phyloP scores from a whole-genome alignment of 1,284 basidiomycete genomes.

The Neotropicomus parvogracilis region DNA sequence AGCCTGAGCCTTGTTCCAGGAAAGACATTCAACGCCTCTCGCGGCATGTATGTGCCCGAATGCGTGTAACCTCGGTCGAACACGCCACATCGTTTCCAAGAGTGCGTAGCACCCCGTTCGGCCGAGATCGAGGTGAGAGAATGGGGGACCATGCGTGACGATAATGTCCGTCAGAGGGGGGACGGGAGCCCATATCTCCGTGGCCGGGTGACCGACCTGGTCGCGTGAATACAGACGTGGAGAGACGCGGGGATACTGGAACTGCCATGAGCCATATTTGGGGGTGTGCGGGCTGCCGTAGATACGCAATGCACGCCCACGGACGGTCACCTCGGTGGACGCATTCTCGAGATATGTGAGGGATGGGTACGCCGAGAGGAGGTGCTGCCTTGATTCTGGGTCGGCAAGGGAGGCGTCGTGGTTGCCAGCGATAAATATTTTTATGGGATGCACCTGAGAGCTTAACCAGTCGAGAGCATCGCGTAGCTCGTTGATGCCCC shows the following conservation, averaged over 20 bases:
- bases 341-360: slow-evolving; percentile 12
- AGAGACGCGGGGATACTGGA: slow-evolving; percentile 10
- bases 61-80: slow-evolving; percentile 37
- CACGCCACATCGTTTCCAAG: slow-evolving; percentile 31
- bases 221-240: neutral
- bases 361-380: slow-evolving; percentile 4
- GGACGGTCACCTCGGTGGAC: slow-evolving; percentile 9
- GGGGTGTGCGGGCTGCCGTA: slow-evolving; percentile 23
- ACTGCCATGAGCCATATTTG: slow-evolving; percentile 10
- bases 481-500: slow-evolving; percentile 2
- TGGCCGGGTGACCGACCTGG: neutral
- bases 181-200: slow-evolving; percentile 26
- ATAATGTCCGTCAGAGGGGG: slow-evolving; percentile 37
- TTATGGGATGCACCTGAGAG: slow-evolving; percentile 7
- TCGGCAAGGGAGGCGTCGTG: slow-evolving; percentile 8
- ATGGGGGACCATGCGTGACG: slow-evolving; percentile 43
- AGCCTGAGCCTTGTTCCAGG: slow-evolving; percentile 32
- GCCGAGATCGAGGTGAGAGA: slow-evolving; percentile 32
- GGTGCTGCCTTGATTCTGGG: neutral
- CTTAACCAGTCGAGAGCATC: slow-evolving; percentile 13
- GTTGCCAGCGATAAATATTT: slow-evolving; percentile 12
- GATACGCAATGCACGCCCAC: slow-evolving; percentile 11
- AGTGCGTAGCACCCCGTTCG: slow-evolving; percentile 34
- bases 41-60: slow-evolving; percentile 44
- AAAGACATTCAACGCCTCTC: slow-evolving; percentile 32